A percentile compares a stretch with the other conserved stretches of the same genome.
phyloP scores from a whole-genome alignment of 768 basidiomycete genomes.

The Leucogyrophana mollusca region DNA sequence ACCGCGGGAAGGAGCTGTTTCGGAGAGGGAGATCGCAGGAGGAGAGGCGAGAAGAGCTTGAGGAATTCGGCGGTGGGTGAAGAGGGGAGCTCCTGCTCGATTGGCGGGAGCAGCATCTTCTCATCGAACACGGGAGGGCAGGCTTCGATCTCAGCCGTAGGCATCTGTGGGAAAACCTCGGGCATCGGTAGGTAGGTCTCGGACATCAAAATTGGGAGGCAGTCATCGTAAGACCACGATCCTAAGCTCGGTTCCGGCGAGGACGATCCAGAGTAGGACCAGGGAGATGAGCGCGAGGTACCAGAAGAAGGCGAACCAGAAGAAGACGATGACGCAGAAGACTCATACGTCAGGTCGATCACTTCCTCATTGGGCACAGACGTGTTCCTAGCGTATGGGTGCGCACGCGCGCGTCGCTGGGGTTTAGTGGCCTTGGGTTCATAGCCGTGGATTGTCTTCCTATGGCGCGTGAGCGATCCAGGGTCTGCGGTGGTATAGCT shows the following conservation, averaged over 20 bases:
- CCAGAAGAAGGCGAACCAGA: background rate
- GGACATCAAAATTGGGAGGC: too few relatives aligned
- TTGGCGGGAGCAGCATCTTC: background rate
- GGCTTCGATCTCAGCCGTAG: background rate
- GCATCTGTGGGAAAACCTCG: background rate
- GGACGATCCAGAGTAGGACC: background rate
- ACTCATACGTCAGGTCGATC: background rate
- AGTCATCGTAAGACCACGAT: background rate
- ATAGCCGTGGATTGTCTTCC: slow-evolving; percentile 16
- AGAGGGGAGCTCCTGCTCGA: background rate
- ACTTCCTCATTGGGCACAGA: background rate
- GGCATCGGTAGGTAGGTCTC: too few relatives aligned
- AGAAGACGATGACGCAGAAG: background rate
- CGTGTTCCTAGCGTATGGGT: background rate
- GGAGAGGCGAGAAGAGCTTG: background rate
- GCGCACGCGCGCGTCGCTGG: background rate
- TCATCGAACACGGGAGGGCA: background rate
- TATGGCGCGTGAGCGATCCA: slow-evolving; percentile 20
- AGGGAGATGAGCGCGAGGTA: background rate
- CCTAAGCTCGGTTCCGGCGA: background rate
- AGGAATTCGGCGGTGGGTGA: background rate
- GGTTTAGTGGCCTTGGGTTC: slow-evolving; percentile 7
- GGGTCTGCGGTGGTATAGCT: slow-evolving; percentile 14
- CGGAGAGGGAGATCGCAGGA: background rate
- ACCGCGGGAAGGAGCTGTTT: background rate